These are phyloP conservation scores for Arthroderma sp. DNA, from an alignment of 2,329 filamentous ascomycete species.

Conservation along the genomic window DNA sequence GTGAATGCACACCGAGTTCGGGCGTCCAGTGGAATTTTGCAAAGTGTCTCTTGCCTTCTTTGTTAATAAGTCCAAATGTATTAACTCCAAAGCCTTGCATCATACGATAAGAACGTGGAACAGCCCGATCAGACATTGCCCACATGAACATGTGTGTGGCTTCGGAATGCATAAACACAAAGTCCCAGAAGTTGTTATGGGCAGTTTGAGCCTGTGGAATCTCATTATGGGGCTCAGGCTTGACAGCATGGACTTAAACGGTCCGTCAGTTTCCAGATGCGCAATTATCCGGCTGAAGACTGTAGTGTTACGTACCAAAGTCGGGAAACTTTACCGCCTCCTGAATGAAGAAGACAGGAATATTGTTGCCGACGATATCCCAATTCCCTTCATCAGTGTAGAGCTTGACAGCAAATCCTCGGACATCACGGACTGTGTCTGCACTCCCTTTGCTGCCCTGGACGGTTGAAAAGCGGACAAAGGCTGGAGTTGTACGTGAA, in stretches of 20 bases:
- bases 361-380: conserved; percentile 63
- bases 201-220: conserved; percentile 57
- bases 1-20: conserved; percentile 59
- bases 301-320: conserved; percentile 27
- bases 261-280: conserved; percentile 1
- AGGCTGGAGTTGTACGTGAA: conserved; percentile 50
- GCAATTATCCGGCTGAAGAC: too few relatives aligned
- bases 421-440: conserved; percentile 71
- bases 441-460: conserved; percentile 61
- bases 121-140: conserved; percentile 61
- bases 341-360: conserved; percentile 64
- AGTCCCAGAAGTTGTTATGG: conserved; percentile 70
- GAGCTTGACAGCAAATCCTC: conserved; percentile 66
- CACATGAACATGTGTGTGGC: conserved; percentile 70
- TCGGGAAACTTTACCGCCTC: conserved; percentile 64
- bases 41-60: conserved; percentile 54
- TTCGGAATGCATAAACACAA: conserved; percentile 53
- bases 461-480: conserved; percentile 66
- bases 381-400: conserved; percentile 69
- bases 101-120: conserved; percentile 65
- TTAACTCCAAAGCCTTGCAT: conserved; percentile 82
- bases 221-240: conserved; percentile 58
- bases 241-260: conserved; percentile 38
- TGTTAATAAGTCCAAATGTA: conserved; percentile 58
- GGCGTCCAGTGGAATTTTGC: conserved; percentile 70